Base-by-base conservation (phyloP, 1,284 basidiomycete species). In the Fomitopsis pinicola region DNA sequence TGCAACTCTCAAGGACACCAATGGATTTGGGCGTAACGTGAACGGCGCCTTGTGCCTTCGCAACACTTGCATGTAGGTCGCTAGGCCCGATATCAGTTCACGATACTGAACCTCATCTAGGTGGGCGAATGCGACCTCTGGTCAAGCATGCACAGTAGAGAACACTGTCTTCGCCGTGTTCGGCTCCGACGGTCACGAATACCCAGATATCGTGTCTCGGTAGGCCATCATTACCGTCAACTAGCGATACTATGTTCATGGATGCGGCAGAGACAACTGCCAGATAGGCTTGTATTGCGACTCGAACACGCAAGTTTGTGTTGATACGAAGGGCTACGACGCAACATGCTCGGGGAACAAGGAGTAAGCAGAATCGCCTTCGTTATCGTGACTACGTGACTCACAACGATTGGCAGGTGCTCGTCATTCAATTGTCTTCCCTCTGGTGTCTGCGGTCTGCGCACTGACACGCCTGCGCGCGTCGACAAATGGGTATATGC, bases 1-100 rank as follows among this genome's bases (percentile, higher is more conserved):
- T 66, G 75, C 75, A 59, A 82, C 90, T 5, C 80, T 94, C 22
- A 78, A 81, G 15, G 89, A 90, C 64, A 76, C 68, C 5, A 78
- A 72, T 30, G 79, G 81, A 33, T 79, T 82, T 26, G 88, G 87
- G 42, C 80, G 86, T 42, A 95, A 95, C 73, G 77, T 85, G 65
- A 91, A 94, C 70, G 93, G 92, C 30, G 86, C 91, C 2, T 81
- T 94, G 35, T 95, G 93, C 71, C 80, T 96, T 58, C 89, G 92
- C 71, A 88, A 87, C 68, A 73, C 81, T 5, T 94, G 92, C 87
- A 85, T 88, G 90, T 93, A 71, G 58, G 89, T 54, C 46, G 17
- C 22, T 48, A 42, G 44, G 42, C 59, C 42, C 10, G 19, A 44
- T 19, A 30, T 33, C 35, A 22, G 55, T 26, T 19, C 61, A 30